phyloP scores from a whole-genome alignment of 2,329 filamentous ascomycete species.

The Aspergillus carbonarius region DNA sequence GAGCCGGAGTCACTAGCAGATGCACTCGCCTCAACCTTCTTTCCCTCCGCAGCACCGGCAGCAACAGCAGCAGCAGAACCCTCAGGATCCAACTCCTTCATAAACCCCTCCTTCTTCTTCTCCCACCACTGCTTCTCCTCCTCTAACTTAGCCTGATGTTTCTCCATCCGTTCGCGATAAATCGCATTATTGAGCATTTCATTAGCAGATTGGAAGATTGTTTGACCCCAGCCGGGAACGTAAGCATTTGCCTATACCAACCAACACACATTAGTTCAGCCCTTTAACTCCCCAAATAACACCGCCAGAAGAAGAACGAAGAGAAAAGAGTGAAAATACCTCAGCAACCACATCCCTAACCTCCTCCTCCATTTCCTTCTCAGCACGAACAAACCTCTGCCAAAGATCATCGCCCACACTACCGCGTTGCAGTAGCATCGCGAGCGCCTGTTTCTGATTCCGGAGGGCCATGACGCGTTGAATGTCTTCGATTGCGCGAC shows the following conservation, averaged over 20 bases:
- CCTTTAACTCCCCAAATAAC: conserved; percentile 9
- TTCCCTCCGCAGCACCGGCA: conserved; percentile 7
- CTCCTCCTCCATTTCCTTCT: conserved; percentile 98
- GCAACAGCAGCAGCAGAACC: conserved; percentile 10
- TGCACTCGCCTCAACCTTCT: conserved; percentile 2
- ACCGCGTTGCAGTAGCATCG: conserved; percentile 78
- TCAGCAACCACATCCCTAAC: conserved; percentile 90
- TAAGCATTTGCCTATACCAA: conserved; percentile 83
- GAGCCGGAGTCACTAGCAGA: conserved; percentile 15
- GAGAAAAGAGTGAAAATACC: conserved; percentile 53
- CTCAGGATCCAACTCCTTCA: conserved; percentile 70
- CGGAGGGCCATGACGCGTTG: conserved; percentile 85
- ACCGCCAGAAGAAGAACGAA: not conserved
- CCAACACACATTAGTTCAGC: not conserved
- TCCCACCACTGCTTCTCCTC: conserved; percentile 92
- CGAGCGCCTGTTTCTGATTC: conserved; percentile 82
- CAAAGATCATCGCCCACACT: conserved; percentile 95
- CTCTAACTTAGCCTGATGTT: conserved; percentile 68
- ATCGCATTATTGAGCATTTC: conserved; percentile 86
- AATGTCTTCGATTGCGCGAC: conserved; percentile 90
- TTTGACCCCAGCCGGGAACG: conserved; percentile 82
- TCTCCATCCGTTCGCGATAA: conserved; percentile 71
- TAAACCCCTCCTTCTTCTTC: conserved; percentile 73
- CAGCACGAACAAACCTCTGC: conserved; percentile 85
- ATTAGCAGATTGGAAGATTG: conserved; percentile 95